These are phyloP conservation scores for Medicago ruthenica DNA, from an alignment of 306 rosid genomes.

Conservation along the genomic window DNA sequence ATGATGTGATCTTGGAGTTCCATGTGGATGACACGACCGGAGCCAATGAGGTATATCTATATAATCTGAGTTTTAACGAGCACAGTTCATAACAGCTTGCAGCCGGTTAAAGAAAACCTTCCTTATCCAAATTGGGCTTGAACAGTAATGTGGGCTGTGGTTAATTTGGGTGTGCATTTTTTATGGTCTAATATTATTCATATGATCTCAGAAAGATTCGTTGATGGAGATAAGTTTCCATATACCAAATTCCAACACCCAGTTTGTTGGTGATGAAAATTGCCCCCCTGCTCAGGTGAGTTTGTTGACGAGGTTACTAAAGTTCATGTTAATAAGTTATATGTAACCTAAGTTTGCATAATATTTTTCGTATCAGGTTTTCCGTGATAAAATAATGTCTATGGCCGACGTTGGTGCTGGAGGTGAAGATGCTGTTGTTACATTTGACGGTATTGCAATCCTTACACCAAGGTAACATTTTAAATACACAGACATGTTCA, in stretches of 20 bases:
- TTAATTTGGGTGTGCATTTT: slow-evolving; percentile 24
- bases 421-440: slow-evolving; percentile 92
- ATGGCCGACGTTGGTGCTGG: slow-evolving; percentile 93
- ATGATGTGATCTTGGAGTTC: slow-evolving; percentile 92
- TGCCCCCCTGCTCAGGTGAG: slow-evolving; percentile 91
- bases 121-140: slow-evolving; percentile 27
- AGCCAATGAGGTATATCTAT: slow-evolving; percentile 83
- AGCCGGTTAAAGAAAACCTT: background rate
- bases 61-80: background rate
- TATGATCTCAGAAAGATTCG: slow-evolving; percentile 88
- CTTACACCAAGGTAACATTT: slow-evolving; percentile 89
- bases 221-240: slow-evolving; percentile 98
- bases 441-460: slow-evolving; percentile 99
- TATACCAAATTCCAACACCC: slow-evolving; percentile 94
- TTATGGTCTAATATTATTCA: slow-evolving; percentile 20
- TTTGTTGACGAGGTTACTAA: slow-evolving; percentile 20
- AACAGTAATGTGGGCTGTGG: slow-evolving; percentile 4
- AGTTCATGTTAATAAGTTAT: slow-evolving; percentile 15
- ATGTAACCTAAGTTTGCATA: slow-evolving; percentile 34
- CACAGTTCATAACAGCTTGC: slow-evolving; percentile 22
- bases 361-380: slow-evolving; percentile 62
- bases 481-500: slow-evolving; percentile 27
- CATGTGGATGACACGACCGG: slow-evolving; percentile 98
- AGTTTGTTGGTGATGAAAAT: slow-evolving; percentile 93
- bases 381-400: slow-evolving; percentile 86